A percentile compares a stretch with the other conserved stretches of the same genome.
Conservation (phyloP, 2,329 filamentous ascomycete species). For the Fusarium napiforme region DNA sequence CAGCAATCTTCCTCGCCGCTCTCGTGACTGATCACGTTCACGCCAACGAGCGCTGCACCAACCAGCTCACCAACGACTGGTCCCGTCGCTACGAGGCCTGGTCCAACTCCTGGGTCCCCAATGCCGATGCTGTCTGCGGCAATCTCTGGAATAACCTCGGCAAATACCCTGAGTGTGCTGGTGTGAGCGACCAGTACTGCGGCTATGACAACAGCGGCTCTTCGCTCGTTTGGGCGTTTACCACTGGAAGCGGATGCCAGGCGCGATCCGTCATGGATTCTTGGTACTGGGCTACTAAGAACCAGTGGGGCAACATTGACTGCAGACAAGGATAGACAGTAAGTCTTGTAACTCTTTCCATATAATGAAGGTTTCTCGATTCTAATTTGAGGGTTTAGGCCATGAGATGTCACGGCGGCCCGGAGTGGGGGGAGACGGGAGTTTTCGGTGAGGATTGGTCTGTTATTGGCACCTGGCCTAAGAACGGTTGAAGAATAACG, state of each 20-base stretch:
- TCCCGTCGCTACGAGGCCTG: background rate
- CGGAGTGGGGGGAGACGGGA: too few species aligned
- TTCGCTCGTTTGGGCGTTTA: background rate
- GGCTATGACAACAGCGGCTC: background rate
- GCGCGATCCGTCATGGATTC: background rate
- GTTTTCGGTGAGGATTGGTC: too few species aligned
- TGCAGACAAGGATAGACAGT: background rate
- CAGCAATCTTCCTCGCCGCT: background rate
- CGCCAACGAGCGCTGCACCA: background rate
- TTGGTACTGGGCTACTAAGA: background rate
- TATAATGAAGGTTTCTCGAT: fast-evolving
- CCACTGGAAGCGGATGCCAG: background rate
- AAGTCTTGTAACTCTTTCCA: too few species aligned
- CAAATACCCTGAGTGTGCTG: background rate
- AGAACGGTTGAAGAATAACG: too few species aligned
- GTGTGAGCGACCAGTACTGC: background rate
- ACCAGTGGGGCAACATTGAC: background rate
- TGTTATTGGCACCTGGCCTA: too few species aligned
- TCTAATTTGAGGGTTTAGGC: background rate
- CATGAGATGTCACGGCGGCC: too few species aligned
- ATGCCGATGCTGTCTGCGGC: background rate
- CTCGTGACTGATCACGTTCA: background rate
- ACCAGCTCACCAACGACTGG: background rate
- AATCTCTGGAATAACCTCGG: background rate
- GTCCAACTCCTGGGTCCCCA: background rate